These are phyloP conservation scores for Sarocladiaceae sp. DNA, from an alignment of 2,329 filamentous ascomycete species.

Conservation along the genomic window DNA sequence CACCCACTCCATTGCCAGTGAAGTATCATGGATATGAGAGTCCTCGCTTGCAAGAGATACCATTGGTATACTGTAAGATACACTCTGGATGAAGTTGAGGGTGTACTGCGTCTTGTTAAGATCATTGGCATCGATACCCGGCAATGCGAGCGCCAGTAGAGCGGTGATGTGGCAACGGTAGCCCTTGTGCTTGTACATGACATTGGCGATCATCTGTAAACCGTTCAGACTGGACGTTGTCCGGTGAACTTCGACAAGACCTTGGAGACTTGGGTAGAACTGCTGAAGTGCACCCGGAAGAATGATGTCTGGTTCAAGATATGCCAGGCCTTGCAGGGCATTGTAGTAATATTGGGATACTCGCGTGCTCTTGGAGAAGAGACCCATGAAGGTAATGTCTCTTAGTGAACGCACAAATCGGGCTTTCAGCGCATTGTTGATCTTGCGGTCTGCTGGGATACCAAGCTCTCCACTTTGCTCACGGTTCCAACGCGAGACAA, in stretches of 20 bases:
- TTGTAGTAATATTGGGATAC: slow-evolving; percentile 90
- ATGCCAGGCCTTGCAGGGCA: slow-evolving; percentile 83
- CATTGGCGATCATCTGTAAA: slow-evolving; percentile 84
- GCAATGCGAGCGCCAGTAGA: slow-evolving; percentile 83
- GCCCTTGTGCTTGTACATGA: slow-evolving; percentile 91
- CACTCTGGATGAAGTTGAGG: slow-evolving; percentile 89
- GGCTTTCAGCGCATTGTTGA: slow-evolving; percentile 76
- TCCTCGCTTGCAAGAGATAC: slow-evolving; percentile 62
- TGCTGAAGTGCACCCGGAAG: slow-evolving; percentile 89
- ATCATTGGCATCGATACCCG: slow-evolving; percentile 96
- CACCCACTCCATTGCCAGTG: slow-evolving; percentile 87
- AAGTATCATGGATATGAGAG: slow-evolving; percentile 66
- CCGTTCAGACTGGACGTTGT: slow-evolving; percentile 92
- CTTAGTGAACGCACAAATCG: slow-evolving; percentile 86
- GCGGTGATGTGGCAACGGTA: slow-evolving; percentile 95
- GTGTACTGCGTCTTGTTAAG: slow-evolving; percentile 94
- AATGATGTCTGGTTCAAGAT: slow-evolving; percentile 85
- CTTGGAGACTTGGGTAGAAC: slow-evolving; percentile 96
- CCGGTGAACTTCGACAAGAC: slow-evolving; percentile 92
- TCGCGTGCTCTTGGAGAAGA: slow-evolving; percentile 92
- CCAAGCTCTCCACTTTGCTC: slow-evolving; percentile 92
- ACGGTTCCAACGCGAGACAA: slow-evolving; percentile 95
- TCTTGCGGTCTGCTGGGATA: slow-evolving; percentile 70
- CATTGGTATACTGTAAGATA: slow-evolving; percentile 94
- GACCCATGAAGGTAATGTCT: slow-evolving; percentile 96